A percentile compares a stretch with the other conserved stretches of the same genome.
Conservation (phyloP, 164 flowering plant genomes). For the Piper betle region DNA sequence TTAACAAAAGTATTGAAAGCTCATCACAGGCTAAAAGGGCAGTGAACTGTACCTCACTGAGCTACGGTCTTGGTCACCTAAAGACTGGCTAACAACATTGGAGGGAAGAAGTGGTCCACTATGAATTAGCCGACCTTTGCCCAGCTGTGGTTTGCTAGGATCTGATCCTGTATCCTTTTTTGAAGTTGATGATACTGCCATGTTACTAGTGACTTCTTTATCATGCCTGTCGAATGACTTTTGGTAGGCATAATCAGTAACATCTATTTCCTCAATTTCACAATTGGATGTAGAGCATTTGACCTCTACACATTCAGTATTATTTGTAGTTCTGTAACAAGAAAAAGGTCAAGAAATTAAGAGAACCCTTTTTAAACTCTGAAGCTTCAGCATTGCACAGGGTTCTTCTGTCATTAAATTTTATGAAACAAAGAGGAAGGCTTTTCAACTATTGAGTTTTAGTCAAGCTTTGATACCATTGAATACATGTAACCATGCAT, state of each 20-base stretch:
- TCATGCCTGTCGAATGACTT: conserved; percentile 19
- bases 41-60: conserved; percentile 44
- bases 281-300: conserved; percentile 20
- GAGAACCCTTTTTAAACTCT: neutral
- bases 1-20: too few relatives aligned
- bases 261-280: conserved; percentile 21
- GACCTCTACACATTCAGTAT: conserved; percentile 15
- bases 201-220: conserved; percentile 32
- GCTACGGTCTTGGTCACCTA: conserved; percentile 36
- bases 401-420: conserved; percentile 22
- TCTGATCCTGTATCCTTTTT: conserved; percentile 28
- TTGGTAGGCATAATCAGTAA: conserved; percentile 16
- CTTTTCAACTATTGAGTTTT: neutral
- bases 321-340: neutral
- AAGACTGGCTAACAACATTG: conserved; percentile 40
- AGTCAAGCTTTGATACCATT: neutral
- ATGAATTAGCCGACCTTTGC: conserved; percentile 46
- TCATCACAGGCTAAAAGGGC: neutral
- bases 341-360: neutral
- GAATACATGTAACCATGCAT: neutral
- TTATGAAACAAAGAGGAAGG: neutral
- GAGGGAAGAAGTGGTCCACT: conserved; percentile 81
- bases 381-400: neutral
- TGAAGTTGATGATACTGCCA: conserved; percentile 23
- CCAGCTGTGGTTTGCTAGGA: conserved; percentile 29